Base-by-base conservation (phyloP, 1,284 basidiomycete species). In the Leccinum proliferum region DNA sequence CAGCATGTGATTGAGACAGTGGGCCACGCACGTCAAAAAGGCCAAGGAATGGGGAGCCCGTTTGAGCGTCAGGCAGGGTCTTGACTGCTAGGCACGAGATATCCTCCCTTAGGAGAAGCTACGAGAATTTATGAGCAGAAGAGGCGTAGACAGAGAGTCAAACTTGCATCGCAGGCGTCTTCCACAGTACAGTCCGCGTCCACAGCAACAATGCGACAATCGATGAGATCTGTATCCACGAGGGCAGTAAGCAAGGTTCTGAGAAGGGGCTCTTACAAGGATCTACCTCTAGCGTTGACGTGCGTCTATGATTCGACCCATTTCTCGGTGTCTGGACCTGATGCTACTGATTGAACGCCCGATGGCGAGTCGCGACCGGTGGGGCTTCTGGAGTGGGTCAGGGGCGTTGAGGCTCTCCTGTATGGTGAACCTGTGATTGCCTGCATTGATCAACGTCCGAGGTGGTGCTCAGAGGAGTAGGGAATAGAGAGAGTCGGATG, bases 91-190 rank as follows among this genome's bases (percentile, higher is more conserved):
- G 77, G 69, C 90, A 92, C 4, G 78, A 73, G 4, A 83, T 80
- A 63, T 85, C 78, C 65, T 88, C 82, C 15, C 81, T 81, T 32
- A 92, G 78, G 18, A 92, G 78, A 7, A 81, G 71, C 90, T 91
- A 63, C 1, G 59, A 32, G 21, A 55, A 59, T 48, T 12, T 32
- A 56, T 66, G 55, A 74, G 64, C 35, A 25, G 43, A 37, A 46
- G 50, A 8, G 53, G n/a, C 12, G 29, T 46, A 60, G 39, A 25
- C 56, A 37, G 43, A 59, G 41, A 7, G 39, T 41, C 55, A 21
- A 39, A 75, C 82, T 67, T 69, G 88, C 90, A 67, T 91, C 89
- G 69, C 90, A 92, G 14, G 90, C 90, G 53, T 89, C 87, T 71
- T 92, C 90, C 12, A 92, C 90, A 57, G 81, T 86, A 4, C 80